Percentiles rank a stretch among this genome's conserved stretches.
Evolutionary conservation across 371 early-diverging fungal species (phyloP).

Genomic region (Neoconidiobolus thromboides): DNA sequence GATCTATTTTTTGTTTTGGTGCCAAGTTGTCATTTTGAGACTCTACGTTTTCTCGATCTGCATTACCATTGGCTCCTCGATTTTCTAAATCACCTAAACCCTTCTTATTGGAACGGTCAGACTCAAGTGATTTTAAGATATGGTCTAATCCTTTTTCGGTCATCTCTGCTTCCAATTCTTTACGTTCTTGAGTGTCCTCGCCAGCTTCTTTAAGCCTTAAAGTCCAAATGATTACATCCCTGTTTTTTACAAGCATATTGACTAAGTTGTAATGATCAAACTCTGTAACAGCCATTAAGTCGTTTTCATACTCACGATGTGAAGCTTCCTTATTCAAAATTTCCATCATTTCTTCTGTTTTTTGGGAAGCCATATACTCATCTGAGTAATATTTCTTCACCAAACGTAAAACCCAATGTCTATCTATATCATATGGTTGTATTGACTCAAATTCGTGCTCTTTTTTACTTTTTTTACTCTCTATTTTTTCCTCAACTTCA

Average conservation of each 20-base stretch:
- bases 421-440: conserved; percentile 73
- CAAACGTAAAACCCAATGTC: conserved; percentile 91
- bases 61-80: not conserved
- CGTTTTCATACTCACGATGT: conserved; percentile 82
- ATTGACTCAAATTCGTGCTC: conserved; percentile 9
- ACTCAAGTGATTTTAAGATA: conserved; percentile 48
- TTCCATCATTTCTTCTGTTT: conserved; percentile 51
- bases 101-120: conserved; percentile 15
- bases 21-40: conserved; percentile 9
- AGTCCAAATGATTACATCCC: conserved; percentile 81
- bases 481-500: conserved; percentile 18
- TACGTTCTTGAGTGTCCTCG: conserved; percentile 24
- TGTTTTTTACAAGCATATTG: conserved; percentile 62
- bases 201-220: conserved; percentile 63
- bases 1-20: conserved; percentile 48
- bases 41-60: conserved; percentile 15
- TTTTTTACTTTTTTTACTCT: conserved; percentile 2
- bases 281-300: conserved; percentile 54
- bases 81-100: too few relatives aligned
- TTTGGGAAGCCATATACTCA: conserved; percentile 68
- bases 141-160: conserved; percentile 34
- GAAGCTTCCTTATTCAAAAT: conserved; percentile 43
- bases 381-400: conserved; percentile 64
- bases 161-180: conserved; percentile 45
- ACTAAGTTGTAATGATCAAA: conserved; percentile 91